These are phyloP conservation scores for Breynia disticha DNA, from an alignment of 441 rosid genomes.

Conservation along the genomic window DNA sequence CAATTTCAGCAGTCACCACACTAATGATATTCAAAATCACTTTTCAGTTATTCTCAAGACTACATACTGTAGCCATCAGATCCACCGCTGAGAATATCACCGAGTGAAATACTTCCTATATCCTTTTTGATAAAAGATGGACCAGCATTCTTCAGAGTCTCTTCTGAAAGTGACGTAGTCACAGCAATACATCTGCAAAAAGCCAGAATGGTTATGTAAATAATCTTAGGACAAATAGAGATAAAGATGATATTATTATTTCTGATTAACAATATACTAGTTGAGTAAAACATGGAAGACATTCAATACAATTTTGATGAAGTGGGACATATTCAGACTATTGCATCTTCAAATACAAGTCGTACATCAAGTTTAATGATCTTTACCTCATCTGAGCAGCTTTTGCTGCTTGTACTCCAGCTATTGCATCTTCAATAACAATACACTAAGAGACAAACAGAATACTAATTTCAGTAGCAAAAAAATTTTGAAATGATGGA, in stretches of 20 bases:
- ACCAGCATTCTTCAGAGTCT: constrained; percentile 46
- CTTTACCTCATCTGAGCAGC: constrained; percentile 92
- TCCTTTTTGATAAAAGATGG: constrained; percentile 71
- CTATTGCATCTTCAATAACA: constrained; percentile 93
- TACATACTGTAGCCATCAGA: constrained; percentile 71
- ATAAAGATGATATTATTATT: constrained; percentile 6
- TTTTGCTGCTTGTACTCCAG: constrained; percentile 95
- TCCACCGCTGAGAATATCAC: constrained; percentile 86
- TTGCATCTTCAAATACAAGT: constrained; percentile 2
- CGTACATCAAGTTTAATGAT: constrained; percentile 9
- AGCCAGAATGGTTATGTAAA: constrained; percentile 14
- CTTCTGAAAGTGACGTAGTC: constrained; percentile 75
- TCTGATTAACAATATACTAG: not conserved
- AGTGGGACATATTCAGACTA: no score
- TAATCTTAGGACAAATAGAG: not conserved
- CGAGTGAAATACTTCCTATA: constrained; percentile 65
- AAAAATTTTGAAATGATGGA: no score
- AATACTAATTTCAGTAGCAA: not conserved
- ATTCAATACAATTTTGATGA: no score
- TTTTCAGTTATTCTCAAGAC: constrained; percentile 34
- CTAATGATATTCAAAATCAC: constrained; percentile 24
- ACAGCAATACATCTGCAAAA: constrained; percentile 86
- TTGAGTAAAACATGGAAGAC: no score
- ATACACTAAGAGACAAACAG: constrained; percentile 44
- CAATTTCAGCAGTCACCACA: constrained; percentile 19